A percentile compares a stretch with the other conserved stretches of the same genome.
These are phyloP conservation scores for Trichosporon ovoides DNA, from an alignment of 1,284 basidiomycete genomes.

Conservation along the genomic window DNA sequence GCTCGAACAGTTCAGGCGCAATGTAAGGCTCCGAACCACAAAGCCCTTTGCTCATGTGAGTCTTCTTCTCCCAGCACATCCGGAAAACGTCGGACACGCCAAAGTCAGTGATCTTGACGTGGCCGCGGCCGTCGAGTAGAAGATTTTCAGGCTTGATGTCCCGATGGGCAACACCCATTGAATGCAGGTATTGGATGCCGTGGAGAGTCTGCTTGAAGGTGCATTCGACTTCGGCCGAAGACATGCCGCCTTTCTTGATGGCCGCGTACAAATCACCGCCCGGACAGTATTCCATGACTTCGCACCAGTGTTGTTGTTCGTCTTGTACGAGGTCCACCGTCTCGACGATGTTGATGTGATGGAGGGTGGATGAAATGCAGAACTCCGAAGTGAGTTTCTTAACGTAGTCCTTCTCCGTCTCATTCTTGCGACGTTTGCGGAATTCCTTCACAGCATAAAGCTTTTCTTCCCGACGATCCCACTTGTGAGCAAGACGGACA, in stretches of 20 bases:
- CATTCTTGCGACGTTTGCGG: conserved; percentile 94
- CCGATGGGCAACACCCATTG: conserved; percentile 93
- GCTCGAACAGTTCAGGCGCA: conserved; percentile 92
- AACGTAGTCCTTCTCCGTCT: conserved; percentile 98
- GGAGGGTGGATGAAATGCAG: conserved; percentile 95
- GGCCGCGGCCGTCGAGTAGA: conserved; percentile 85
- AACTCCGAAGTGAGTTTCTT: conserved; percentile 99
- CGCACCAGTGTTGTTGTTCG: conserved; percentile 94
- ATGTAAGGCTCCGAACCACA: conserved; percentile 99
- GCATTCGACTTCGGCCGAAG: conserved; percentile 90
- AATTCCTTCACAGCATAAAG: conserved; percentile 99
- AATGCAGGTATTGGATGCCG: conserved; percentile 62
- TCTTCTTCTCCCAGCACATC: conserved; percentile 94
- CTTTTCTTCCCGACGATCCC: conserved; percentile 94
- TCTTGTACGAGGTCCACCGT: conserved; percentile 98
- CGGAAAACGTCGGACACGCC: conserved; percentile 97
- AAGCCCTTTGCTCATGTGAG: conserved; percentile 93
- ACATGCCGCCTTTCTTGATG: conserved; percentile 97
- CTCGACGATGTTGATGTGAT: conserved; percentile 95
- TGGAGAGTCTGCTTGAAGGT: conserved; percentile 95
- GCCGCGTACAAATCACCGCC: conserved; percentile 96
- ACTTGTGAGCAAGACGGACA: conserved; percentile 94
- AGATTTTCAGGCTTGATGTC: conserved; percentile 98
- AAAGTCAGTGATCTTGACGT: conserved; percentile 98
- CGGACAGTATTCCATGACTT: conserved; percentile 99